Conservation (phyloP, 371 early-diverging fungal species). For the Capillidium heterosporum region DNA sequence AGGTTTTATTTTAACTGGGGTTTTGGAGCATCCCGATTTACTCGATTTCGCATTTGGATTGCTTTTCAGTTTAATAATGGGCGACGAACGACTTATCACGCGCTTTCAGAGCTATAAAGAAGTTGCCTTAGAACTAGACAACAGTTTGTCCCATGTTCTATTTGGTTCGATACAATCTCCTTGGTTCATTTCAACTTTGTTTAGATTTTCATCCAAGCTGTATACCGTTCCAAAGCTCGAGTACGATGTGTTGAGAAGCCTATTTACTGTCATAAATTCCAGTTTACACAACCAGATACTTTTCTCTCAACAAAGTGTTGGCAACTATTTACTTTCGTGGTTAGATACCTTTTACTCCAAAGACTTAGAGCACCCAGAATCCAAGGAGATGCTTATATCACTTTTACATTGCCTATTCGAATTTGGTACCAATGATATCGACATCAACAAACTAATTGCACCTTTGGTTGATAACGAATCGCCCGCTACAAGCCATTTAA, state of each 20-base stretch:
- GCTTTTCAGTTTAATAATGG: constrained; percentile 37
- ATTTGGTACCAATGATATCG: constrained; percentile 37
- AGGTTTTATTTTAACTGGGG: constrained; percentile 35
- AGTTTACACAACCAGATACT: not conserved
- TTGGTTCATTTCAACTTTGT: not conserved
- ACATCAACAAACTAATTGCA: constrained; percentile 31
- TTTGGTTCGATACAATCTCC: not conserved
- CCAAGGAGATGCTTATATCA: constrained; percentile 21
- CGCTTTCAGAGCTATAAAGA: constrained; percentile 20
- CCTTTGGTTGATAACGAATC: constrained; percentile 7
- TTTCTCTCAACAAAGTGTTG: not conserved
- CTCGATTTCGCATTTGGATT: constrained; percentile 30
- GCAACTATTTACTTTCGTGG: not conserved
- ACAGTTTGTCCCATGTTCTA: not conserved
- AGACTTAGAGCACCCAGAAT: constrained; percentile 8
- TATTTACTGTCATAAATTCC: constrained; percentile 6
- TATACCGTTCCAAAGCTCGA: constrained; percentile 29
- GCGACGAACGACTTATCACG: constrained; percentile 21
- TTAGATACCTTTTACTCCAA: constrained; percentile 7
- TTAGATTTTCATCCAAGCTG: constrained; percentile 11
- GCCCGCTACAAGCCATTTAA: not conserved
- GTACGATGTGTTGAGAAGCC: constrained; percentile 10
- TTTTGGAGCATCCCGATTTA: constrained; percentile 17
- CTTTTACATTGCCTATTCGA: constrained; percentile 35
- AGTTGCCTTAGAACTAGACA: constrained; percentile 9